A percentile compares a stretch with the other conserved stretches of the same genome.
Conservation (phyloP, 805 yeast genomes). For the Candida montana region DNA sequence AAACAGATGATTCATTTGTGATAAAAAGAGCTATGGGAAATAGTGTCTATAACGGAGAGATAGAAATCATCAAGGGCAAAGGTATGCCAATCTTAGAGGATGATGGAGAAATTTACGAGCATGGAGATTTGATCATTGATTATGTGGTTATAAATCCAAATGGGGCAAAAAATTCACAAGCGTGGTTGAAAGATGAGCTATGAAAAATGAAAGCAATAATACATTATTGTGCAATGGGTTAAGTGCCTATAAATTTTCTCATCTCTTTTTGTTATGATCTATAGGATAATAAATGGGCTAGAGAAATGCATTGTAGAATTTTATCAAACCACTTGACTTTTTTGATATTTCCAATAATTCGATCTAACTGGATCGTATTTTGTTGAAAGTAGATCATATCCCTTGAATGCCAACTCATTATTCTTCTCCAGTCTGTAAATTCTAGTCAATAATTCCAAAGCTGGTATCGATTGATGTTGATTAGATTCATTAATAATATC, state of each 20-base stretch:
- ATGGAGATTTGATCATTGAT: slow-evolving; percentile 49
- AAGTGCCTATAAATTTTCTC: too few species aligned
- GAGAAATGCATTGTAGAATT: neutral
- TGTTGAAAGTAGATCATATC: slow-evolving; percentile 46
- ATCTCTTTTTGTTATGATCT: too few species aligned
- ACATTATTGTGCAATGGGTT: too few species aligned
- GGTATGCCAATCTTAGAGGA: slow-evolving; percentile 76
- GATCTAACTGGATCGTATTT: slow-evolving; percentile 58
- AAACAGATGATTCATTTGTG: slow-evolving; percentile 45
- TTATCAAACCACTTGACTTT: slow-evolving; percentile 5
- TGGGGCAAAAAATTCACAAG: slow-evolving; percentile 22
- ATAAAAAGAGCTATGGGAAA: slow-evolving; percentile 44
- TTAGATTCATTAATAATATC: slow-evolving; percentile 18
- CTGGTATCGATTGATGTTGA: slow-evolving; percentile 44
- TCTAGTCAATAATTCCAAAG: slow-evolving; percentile 57
- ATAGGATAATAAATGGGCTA: too few species aligned
- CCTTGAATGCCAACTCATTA: slow-evolving; percentile 31
- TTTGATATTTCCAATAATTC: slow-evolving; percentile 56
- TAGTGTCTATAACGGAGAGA: slow-evolving; percentile 57
- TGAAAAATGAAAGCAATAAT: too few species aligned
- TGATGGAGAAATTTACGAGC: slow-evolving; percentile 34
- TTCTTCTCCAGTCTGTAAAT: slow-evolving; percentile 32
- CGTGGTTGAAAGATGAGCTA: slow-evolving; percentile 22
- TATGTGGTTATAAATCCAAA: slow-evolving; percentile 43
- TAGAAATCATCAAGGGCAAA: slow-evolving; percentile 63